Percentiles rank a stretch among this genome's conserved stretches.
phyloP scores from a whole-genome alignment of 1,284 basidiomycete species.

The Austroboletus novae-zelandiae region DNA sequence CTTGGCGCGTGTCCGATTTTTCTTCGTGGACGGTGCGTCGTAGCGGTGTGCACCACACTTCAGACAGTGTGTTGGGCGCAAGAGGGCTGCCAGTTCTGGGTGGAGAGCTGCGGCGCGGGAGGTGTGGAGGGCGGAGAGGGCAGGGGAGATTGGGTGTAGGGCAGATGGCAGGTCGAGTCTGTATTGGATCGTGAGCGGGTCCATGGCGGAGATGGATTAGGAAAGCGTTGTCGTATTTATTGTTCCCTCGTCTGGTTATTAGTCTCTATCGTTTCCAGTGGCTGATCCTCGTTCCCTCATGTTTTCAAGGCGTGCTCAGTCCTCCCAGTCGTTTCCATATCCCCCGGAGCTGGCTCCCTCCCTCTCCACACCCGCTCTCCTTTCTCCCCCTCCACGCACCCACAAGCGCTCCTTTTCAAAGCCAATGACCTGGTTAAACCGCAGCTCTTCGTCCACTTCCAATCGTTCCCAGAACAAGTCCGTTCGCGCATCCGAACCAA shows the following conservation, averaged over 20 bases:
- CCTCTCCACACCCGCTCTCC: conserved; percentile 31
- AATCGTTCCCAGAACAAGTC: conserved; percentile 36
- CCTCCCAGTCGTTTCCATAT: conserved; percentile 38
- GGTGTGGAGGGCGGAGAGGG: conserved; percentile 60
- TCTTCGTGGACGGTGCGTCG: conserved; percentile 10
- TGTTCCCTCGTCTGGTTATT: conserved; percentile 1
- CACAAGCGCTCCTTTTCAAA: conserved; percentile 32
- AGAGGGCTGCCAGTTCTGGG: conserved; percentile 26
- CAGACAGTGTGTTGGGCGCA: conserved; percentile 40
- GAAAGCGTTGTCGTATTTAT: conserved; percentile 22
- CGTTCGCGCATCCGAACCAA: conserved; percentile 61
- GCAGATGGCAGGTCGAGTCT: conserved; percentile 45
- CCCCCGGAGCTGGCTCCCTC: conserved; percentile 47
- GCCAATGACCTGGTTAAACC: conserved; percentile 31
- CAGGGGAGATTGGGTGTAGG: conserved; percentile 48
- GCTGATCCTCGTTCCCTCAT: background rate
- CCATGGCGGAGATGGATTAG: conserved; percentile 5
- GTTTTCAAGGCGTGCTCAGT: conserved; percentile 21
- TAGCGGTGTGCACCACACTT: conserved; percentile 50
- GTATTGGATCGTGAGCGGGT: conserved; percentile 39
- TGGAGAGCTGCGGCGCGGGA: conserved; percentile 37
- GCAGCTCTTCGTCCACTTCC: conserved; percentile 26
- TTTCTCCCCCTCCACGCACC: conserved; percentile 24
- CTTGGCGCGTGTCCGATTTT: conserved; percentile 4
- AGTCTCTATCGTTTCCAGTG: background rate